These are phyloP conservation scores for Parmales sp. DNA, from an alignment of 108 stramenopile genomes.

Conservation along the genomic window DNA sequence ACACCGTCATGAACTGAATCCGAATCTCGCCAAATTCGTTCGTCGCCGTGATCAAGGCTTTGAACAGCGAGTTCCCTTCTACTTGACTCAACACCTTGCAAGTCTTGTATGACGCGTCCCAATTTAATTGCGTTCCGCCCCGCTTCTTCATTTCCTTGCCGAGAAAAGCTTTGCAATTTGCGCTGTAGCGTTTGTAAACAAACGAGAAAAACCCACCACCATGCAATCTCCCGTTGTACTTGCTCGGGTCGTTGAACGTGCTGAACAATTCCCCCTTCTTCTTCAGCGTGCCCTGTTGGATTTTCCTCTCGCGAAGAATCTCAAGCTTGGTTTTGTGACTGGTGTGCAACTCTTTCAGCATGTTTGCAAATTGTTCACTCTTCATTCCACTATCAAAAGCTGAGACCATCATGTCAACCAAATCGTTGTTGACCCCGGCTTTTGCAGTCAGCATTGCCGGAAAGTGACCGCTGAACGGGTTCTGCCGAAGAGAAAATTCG, in stretches of 20 bases:
- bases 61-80: constrained; percentile 13
- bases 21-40: constrained; percentile 22
- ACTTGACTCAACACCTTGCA: constrained; percentile 1
- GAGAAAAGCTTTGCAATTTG: constrained; percentile 18
- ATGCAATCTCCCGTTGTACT: background rate
- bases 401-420: constrained; percentile 25
- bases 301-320: constrained; percentile 11
- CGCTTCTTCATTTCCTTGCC: too few relatives aligned
- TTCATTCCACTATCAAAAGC: constrained; percentile 20
- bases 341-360: constrained; percentile 21
- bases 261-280: background rate
- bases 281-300: background rate
- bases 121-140: background rate
- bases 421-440: constrained; percentile 18
- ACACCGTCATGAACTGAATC: constrained; percentile 19
- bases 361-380: constrained; percentile 17
- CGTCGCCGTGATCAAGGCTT: constrained; percentile 16
- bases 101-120: constrained; percentile 27
- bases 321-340: background rate
- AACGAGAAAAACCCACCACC: background rate
- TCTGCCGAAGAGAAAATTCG: constrained; percentile 9
- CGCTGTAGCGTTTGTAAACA: constrained; percentile 8
- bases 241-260: background rate
- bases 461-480: constrained; percentile 16
- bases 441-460: constrained; percentile 24